phyloP scores from a whole-genome alignment of 2,329 filamentous ascomycete genomes.

The Diaporthe destruens region DNA sequence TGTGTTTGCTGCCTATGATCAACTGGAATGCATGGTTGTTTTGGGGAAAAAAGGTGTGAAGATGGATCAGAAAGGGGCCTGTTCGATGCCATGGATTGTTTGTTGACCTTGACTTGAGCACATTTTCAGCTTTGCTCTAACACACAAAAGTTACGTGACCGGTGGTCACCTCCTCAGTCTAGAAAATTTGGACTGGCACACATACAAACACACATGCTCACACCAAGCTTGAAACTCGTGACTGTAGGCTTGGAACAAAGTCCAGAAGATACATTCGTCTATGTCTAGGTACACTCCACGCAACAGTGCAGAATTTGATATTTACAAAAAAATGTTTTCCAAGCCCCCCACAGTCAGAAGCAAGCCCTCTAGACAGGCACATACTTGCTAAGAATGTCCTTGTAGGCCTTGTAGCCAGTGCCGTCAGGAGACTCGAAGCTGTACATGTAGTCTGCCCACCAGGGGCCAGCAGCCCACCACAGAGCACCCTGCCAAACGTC shows the following conservation, averaged over 20 bases:
- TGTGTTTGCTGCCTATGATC: neutral
- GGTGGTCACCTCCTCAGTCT: neutral
- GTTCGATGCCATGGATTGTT: too few relatives aligned
- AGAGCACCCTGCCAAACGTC: slow-evolving; percentile 70
- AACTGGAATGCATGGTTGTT: neutral
- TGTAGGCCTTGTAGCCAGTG: slow-evolving; percentile 52
- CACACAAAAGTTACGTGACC: neutral
- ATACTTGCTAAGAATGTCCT: slow-evolving; percentile 40
- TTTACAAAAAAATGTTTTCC: slow-evolving; percentile 34
- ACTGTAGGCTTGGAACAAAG: neutral
- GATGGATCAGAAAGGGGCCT: neutral
- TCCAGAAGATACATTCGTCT: slow-evolving; percentile 12
- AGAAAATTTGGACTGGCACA: neutral
- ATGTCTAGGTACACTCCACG: slow-evolving; percentile 23
- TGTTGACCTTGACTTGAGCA: too few relatives aligned
- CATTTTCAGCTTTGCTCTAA: neutral
- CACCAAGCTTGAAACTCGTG: too few relatives aligned
- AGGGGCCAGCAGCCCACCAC: slow-evolving; percentile 69
- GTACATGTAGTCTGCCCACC: slow-evolving; percentile 67
- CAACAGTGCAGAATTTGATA: slow-evolving; percentile 21
- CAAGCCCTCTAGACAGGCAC: slow-evolving; percentile 9
- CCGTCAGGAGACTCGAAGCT: slow-evolving; percentile 60
- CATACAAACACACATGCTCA: neutral
- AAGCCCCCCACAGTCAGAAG: neutral
- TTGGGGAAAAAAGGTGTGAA: too few relatives aligned